phyloP scores from a whole-genome alignment of 805 yeast species.

The Pichia scutulata region DNA sequence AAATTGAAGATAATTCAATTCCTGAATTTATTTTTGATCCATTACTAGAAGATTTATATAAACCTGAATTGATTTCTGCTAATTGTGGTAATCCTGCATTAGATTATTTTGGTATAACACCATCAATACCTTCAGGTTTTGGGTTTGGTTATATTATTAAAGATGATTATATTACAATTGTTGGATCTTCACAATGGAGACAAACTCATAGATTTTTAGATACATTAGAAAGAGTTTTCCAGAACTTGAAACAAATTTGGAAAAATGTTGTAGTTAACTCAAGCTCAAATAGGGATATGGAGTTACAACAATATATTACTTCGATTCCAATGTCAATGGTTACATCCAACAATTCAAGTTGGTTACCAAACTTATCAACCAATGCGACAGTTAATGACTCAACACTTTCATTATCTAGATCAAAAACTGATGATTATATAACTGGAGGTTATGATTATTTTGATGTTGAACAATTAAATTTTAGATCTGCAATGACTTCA shows the following conservation, averaged over 20 bases:
- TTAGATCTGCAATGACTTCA: constrained; percentile 33
- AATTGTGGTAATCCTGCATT: constrained; percentile 58
- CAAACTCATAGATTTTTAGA: constrained; percentile 49
- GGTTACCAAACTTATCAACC: constrained; percentile 6
- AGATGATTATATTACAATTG: constrained; percentile 41
- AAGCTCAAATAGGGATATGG: constrained; percentile 14
- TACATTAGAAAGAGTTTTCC: constrained; percentile 43
- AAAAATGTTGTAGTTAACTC: constrained; percentile 14
- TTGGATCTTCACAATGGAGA: constrained; percentile 54
- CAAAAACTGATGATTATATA: constrained; percentile 26
- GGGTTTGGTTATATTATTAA: constrained; percentile 50
- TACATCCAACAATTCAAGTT: constrained; percentile 22
- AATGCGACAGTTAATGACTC: neutral
- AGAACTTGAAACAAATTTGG: constrained; percentile 36
- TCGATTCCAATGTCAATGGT: constrained; percentile 29
- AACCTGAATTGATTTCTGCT: constrained; percentile 34
- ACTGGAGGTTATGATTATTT: constrained; percentile 57
- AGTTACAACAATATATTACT: constrained; percentile 21
- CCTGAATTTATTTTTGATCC: constrained; percentile 43
- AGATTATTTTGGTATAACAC: constrained; percentile 52
- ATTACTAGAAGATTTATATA: constrained; percentile 27
- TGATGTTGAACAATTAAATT: constrained; percentile 47
- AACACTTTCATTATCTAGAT: neutral
- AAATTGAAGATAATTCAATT: constrained; percentile 19
- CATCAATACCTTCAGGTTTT: constrained; percentile 50